Percentiles rank a stretch among this genome's conserved stretches.
Evolutionary conservation across 192 early-diverging fungal species (phyloP).

Genomic region (Coemansia umbellata): DNA sequence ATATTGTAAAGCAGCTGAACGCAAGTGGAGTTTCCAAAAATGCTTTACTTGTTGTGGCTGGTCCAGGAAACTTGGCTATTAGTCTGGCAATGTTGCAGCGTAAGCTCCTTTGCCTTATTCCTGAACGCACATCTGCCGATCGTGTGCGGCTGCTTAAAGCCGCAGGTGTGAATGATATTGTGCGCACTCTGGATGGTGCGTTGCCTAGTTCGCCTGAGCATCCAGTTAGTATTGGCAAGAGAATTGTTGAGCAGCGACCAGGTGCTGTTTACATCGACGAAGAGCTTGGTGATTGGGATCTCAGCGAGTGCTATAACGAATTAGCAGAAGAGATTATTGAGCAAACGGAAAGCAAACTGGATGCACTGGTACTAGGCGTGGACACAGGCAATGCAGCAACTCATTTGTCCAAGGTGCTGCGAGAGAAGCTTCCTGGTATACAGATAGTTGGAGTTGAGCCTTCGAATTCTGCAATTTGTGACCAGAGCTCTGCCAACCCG

Average conservation of each 20-base stretch:
- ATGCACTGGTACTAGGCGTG: constrained; percentile 65
- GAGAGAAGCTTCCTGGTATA: constrained; percentile 50
- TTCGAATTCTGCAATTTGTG: constrained; percentile 55
- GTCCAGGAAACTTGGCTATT: constrained; percentile 68
- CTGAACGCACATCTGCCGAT: constrained; percentile 71
- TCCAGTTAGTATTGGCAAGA: constrained; percentile 56
- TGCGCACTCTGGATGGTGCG: constrained; percentile 65
- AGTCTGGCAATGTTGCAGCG: constrained; percentile 58
- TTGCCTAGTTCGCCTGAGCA: constrained; percentile 64
- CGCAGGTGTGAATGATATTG: constrained; percentile 59
- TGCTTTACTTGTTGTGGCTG: constrained; percentile 62
- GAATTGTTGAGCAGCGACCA: constrained; percentile 50
- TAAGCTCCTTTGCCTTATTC: constrained; percentile 47
- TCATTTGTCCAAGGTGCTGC: constrained; percentile 57
- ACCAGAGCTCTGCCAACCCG: constrained; percentile 20
- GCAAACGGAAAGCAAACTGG: constrained; percentile 52
- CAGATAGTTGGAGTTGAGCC: constrained; percentile 71
- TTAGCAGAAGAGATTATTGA: constrained; percentile 63
- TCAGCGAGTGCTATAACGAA: constrained; percentile 45
- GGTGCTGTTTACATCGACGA: constrained; percentile 57
- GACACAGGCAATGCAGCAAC: constrained; percentile 65
- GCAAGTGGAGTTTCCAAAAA: constrained; percentile 8
- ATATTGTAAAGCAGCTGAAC: constrained; percentile 30
- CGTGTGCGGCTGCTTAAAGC: constrained; percentile 65
- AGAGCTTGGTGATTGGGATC: constrained; percentile 39